Base-by-base conservation (phyloP, 768 basidiomycete genomes). In the Podaxis mareebaensis region DNA sequence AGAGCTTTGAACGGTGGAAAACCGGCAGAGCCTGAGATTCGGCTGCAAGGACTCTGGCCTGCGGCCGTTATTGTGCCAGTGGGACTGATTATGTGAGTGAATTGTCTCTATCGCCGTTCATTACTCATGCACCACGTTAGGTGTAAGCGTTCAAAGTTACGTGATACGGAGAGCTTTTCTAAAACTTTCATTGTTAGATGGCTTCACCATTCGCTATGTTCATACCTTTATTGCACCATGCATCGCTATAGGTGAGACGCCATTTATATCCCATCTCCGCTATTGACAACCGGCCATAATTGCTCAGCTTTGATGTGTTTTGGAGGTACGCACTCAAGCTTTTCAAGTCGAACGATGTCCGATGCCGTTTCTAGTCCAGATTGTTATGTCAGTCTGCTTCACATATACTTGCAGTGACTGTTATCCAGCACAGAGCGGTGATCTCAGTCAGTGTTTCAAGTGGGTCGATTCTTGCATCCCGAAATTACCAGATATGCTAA, bases 371-470 rank as follows among this genome's bases (percentile, higher is more conserved):
- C 15, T 49, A 76, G 76, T 74, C 7, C 75, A 77, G 66, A 76
- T 77, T 30, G 63, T 76, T 30, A 70, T 70, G 4, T 76, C 76
- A 0, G 74, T 77, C 2, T 75, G 74, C 53, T 77, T 75, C 64
- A 77, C 77, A 2, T 77, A 78, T 54, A 76, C 75, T 61, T 77
- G 75, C 60, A 73, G 76, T 57, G 77, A 77, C 64, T 78, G 77
- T 62, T 76, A 76, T 64, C 70, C 73, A 10, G 68, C 70, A 2
- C 66, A 72, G 40, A 77, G 75, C 61, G 74, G 74, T 58, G 77
- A 77, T 46, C 73, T 76, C 33, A 76, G 75, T 62, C 76, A 75
- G 58, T 76, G 75, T 60, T 77, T 78, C 65, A 77, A 74, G 77
- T 76, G 53, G 3, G 72, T 5, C 12, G n/a, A 15, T 17, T n/a